Conservation (phyloP, 176 grass and related monocot species). For the Phragmites australis region DNA sequence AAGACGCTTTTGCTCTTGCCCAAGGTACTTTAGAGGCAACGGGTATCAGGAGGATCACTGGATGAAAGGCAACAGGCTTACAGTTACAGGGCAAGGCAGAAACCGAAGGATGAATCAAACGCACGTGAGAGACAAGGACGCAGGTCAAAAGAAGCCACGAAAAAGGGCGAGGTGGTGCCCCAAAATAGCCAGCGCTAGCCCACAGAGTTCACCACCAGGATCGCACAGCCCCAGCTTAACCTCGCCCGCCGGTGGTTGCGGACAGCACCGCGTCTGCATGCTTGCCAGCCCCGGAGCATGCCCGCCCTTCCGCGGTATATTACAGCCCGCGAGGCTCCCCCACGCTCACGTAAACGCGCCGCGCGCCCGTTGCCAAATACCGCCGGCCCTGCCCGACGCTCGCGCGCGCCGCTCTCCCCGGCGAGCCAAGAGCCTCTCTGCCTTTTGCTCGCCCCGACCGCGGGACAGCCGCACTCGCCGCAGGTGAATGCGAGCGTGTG, state of each 20-base stretch:
- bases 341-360: background rate
- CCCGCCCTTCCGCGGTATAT: constrained; percentile 11
- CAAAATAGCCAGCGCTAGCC: background rate
- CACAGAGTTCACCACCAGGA: background rate
- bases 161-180: no score
- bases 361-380: background rate
- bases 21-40: background rate
- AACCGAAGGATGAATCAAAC: background rate
- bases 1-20: no score
- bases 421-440: background rate
- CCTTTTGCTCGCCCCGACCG: background rate
- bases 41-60: background rate
- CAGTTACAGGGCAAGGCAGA: background rate
- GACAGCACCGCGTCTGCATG: constrained; percentile 18
- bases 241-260: constrained; percentile 6
- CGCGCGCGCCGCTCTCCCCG: constrained; percentile 1
- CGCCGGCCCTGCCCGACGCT: background rate
- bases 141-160: background rate
- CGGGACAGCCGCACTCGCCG: background rate
- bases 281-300: background rate
- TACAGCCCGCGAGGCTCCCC: background rate
- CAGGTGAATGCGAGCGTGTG: background rate
- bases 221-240: background rate
- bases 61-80: no score
- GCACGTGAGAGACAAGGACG: background rate